Base-by-base conservation (phyloP, 176 grass and related monocot species). In the Tillandsia fasciculata region DNA sequence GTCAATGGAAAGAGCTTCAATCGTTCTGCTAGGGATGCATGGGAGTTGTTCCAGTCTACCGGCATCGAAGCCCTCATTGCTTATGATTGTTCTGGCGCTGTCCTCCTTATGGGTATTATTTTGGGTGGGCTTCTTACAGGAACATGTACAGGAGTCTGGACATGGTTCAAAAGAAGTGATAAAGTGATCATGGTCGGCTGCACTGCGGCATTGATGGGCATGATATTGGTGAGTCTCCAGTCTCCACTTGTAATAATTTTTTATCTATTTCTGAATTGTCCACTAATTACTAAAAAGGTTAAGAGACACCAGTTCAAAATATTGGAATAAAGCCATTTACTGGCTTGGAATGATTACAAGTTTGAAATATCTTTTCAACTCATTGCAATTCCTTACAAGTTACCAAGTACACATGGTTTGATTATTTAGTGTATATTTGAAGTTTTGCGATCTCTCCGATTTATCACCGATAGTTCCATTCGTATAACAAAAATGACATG, bases 21-120 rank as follows among this genome's bases (percentile, higher is more conserved):
- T 73, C 71, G 53, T 73, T 97, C 94, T 51, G 94, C 89, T 74
- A 83, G 89, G 74, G 94, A 93, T 81, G 94, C 94, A 47, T 97
- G 94, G 94, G 94, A 97, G 70, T 79, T 97, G 69, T 97, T 97
- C 78, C 94, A 97, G 65, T 97, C 86, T 12, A 97, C 94, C 1
- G 94, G 94, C 13, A 64, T 97, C 3, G 94, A 97, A 83, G 84
- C 94, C 49, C 84, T 97, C 77, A 65, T 97, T 63, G 94, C 94
- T 50, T 97, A 97, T 77, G 94, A 97, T 78, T 97, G 94, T 80
- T 97, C 94, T 1, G 94, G 94, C 81, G 89, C 94, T 69, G 82
- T 97, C 48, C 84, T 97, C 74, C 80, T 92, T n/a, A 97, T 97
- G 94, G 84, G 79, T 70, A 89, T 72, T 64, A 81, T 97, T 77